Conservation (phyloP, 805 yeast species). For the Tetrapisispora taiwanensis region DNA sequence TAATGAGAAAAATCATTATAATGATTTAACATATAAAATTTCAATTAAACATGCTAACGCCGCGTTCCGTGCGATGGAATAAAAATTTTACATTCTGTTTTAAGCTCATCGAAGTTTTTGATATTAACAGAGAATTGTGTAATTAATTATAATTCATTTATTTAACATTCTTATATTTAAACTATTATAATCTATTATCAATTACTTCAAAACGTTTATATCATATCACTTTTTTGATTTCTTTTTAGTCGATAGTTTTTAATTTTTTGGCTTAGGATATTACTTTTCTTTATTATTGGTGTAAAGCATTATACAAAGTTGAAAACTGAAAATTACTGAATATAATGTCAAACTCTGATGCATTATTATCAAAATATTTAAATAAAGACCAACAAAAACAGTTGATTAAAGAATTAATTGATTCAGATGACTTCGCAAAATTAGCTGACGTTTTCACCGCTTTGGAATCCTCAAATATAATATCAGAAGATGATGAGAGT, state of each 20-base stretch:
- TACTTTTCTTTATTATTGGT: no score
- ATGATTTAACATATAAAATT: neutral
- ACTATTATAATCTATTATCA: no score
- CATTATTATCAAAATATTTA: neutral
- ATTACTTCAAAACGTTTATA: no score
- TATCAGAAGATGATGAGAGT: neutral
- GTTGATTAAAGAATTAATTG: constrained; percentile 4
- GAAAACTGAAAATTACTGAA: neutral
- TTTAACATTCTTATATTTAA: no score
- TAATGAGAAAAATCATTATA: neutral
- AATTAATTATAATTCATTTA: no score
- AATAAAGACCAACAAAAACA: constrained; percentile 4
- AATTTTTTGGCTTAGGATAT: no score
- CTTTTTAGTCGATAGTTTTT: no score
- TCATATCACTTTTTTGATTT: no score
- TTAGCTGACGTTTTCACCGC: neutral
- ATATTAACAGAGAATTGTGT: no score
- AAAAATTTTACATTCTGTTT: neutral
- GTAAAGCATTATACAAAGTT: no score
- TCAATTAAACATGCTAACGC: neutral
- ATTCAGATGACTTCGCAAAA: neutral
- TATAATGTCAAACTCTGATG: neutral
- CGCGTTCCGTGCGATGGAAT: neutral
- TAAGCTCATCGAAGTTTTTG: neutral
- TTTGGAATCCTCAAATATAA: neutral